These are phyloP conservation scores for Trichoderma arundinaceum DNA, from an alignment of 2,329 filamentous ascomycete genomes.

Conservation along the genomic window DNA sequence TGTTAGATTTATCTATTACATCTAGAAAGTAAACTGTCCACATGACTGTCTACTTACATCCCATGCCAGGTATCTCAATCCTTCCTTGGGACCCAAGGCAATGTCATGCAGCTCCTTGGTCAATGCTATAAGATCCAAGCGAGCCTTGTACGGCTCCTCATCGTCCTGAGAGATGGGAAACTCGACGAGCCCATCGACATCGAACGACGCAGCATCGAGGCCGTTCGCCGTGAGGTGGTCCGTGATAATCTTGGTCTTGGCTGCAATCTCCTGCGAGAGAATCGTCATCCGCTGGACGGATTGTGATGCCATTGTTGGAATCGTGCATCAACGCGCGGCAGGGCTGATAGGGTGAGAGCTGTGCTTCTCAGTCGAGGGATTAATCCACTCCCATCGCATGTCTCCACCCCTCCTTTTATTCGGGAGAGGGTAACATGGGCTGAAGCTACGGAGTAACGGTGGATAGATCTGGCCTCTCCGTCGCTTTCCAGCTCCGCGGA, in stretches of 20 bases:
- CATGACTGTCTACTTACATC: slow-evolving; percentile 35
- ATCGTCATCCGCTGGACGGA: slow-evolving; percentile 30
- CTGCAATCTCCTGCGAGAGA: slow-evolving; percentile 24
- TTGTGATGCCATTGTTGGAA: slow-evolving; percentile 18
- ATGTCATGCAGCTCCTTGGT: slow-evolving; percentile 40
- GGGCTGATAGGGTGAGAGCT: slow-evolving; percentile 18
- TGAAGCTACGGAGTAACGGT: slow-evolving; percentile 18
- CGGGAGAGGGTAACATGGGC: neutral
- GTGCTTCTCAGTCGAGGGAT: neutral
- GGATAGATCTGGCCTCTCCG: slow-evolving; percentile 9
- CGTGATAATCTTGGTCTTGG: slow-evolving; percentile 30
- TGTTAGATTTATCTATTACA: no score
- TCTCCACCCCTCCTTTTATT: slow-evolving; percentile 25
- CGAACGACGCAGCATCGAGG: slow-evolving; percentile 30
- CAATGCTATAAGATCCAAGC: slow-evolving; percentile 34
- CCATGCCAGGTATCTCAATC: slow-evolving; percentile 38
- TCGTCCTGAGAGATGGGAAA: slow-evolving; percentile 30
- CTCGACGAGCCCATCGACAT: slow-evolving; percentile 29
- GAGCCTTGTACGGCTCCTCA: slow-evolving; percentile 27
- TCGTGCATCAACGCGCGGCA: neutral
- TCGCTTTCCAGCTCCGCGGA: slow-evolving; percentile 20
- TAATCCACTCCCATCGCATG: neutral
- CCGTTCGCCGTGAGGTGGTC: slow-evolving; percentile 29
- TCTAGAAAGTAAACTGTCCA: no score
- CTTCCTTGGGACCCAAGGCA: slow-evolving; percentile 38